A percentile compares a stretch with the other conserved stretches of the same genome.
Conservation (phyloP, 2,329 filamentous ascomycete species). For the Aureobasidium mangrovei region DNA sequence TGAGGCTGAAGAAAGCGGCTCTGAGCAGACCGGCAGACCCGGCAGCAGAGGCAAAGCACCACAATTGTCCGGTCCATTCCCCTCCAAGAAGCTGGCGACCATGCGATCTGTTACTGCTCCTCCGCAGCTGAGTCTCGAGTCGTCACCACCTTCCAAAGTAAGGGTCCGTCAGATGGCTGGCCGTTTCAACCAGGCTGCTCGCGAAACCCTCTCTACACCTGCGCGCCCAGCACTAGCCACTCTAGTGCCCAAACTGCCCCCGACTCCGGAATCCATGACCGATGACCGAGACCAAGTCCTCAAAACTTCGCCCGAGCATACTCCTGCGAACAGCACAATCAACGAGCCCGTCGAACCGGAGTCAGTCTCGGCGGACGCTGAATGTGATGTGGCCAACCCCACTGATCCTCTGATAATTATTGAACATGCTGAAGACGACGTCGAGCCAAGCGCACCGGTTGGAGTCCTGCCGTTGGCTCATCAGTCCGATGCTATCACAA, state of each 20-base stretch:
- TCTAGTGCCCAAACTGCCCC: background rate
- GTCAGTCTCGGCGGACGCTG: background rate
- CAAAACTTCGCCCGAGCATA: background rate
- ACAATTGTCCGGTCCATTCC: background rate
- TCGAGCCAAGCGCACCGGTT: background rate
- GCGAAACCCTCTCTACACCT: background rate
- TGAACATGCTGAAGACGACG: background rate
- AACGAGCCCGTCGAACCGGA: background rate
- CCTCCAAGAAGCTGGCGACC: background rate
- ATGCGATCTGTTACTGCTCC: constrained; percentile 30
- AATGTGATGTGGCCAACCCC: background rate
- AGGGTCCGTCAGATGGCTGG: constrained; percentile 11
- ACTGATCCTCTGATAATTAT: constrained; percentile 1
- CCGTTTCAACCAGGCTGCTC: background rate
- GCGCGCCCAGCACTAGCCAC: background rate
- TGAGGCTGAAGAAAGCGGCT: background rate
- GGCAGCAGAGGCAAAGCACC: constrained; percentile 2
- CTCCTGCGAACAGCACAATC: background rate
- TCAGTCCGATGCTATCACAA: background rate
- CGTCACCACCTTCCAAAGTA: constrained; percentile 33
- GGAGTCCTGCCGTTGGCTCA: too few relatives aligned
- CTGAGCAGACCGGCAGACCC: constrained; percentile 2
- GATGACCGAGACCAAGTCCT: background rate
- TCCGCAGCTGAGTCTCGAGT: constrained; percentile 35
- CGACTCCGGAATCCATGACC: constrained; percentile 2